phyloP scores from a whole-genome alignment of 495 filamentous ascomycete genomes.

The Aspergillus conjunctus region DNA sequence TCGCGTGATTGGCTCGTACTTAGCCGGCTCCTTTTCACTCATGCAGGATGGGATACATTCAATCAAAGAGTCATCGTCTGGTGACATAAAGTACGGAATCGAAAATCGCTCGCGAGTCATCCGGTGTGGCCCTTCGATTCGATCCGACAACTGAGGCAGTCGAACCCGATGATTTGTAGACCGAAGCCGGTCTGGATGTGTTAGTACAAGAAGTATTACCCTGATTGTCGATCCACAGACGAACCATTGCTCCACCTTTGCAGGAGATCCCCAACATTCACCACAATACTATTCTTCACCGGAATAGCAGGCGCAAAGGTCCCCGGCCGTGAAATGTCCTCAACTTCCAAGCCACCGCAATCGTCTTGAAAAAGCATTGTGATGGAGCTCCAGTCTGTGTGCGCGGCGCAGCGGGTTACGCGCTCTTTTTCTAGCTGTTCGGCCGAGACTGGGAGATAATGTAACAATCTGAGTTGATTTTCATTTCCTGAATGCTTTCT shows the following conservation, averaged over 20 bases:
- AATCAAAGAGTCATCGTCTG: constrained; percentile 56
- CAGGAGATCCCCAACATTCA: constrained; percentile 62
- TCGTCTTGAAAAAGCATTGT: constrained; percentile 56
- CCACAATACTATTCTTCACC: constrained; percentile 53
- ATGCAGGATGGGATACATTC: constrained; percentile 58
- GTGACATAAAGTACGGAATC: constrained; percentile 63
- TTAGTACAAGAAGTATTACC: background rate
- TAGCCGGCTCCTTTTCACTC: constrained; percentile 40
- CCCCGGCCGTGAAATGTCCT: constrained; percentile 51
- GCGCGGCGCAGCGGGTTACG: constrained; percentile 56
- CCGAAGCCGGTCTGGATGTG: constrained; percentile 46
- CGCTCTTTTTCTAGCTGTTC: constrained; percentile 45
- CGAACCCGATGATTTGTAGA: constrained; percentile 60
- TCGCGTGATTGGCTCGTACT: constrained; percentile 56
- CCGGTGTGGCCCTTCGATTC: constrained; percentile 37
- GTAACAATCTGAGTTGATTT: constrained; percentile 65
- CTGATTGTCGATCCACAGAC: constrained; percentile 18
- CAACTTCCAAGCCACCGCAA: constrained; percentile 57
- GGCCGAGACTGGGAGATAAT: constrained; percentile 63
- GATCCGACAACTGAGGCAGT: constrained; percentile 41
- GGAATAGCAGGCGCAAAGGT: constrained; percentile 56
- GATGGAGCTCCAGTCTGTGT: constrained; percentile 55
- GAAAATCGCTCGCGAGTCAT: constrained; percentile 59
- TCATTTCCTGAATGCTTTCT: constrained; percentile 58
- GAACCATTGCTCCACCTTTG: constrained; percentile 64